Base-by-base conservation (phyloP, 495 filamentous ascomycete genomes). In the Hypoxylon trugodes region DNA sequence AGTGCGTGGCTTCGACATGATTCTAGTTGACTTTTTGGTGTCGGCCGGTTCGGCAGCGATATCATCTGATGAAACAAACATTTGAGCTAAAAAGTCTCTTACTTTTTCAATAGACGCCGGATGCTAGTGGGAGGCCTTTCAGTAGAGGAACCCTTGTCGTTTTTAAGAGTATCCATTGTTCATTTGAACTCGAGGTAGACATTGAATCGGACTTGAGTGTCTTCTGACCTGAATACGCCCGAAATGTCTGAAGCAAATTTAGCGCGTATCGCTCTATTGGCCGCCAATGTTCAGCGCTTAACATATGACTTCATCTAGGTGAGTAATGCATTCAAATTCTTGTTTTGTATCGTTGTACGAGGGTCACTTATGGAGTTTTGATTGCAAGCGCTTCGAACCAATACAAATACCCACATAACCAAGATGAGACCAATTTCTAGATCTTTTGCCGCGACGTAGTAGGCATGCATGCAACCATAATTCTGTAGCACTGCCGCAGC, bases 101-200 rank as follows among this genome's bases (percentile, higher is more conserved):
- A 26, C 12, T 37, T 46, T 7, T 28, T 36, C 25, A 36, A 25
- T 7, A 35, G 28, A 6, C 24, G 15, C 28, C 19, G 2, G 13
- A 57, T 63, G 28, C 37, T 32, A 30, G 45, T 38, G 33, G 33
- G 42, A 49, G 61, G 47, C 36, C 54, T 16, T 35, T 49, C 48
- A 47, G 54, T 19, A 26, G 35, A 37, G 19, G 22, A 65, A 32
- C 19, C 48, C 54, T n/a, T 47, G 55, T 22, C 24, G 15, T 35
- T 51, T 35, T 60, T 50, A 28, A 19, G 28, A n/a, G 45, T 54
- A 28, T 19, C 1, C n/a, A 45, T 32, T 49, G 51, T 61, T 25
- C 41, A 61, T 61, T 66, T 66, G 55, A 65, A 49, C 35, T 49
- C 49, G 19, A 32, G n/a, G n/a, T n/a, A n/a, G n/a, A n/a, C n/a